Conservation (phyloP, 1,139 yeast species). For the Pneumocystis carinii region DNA sequence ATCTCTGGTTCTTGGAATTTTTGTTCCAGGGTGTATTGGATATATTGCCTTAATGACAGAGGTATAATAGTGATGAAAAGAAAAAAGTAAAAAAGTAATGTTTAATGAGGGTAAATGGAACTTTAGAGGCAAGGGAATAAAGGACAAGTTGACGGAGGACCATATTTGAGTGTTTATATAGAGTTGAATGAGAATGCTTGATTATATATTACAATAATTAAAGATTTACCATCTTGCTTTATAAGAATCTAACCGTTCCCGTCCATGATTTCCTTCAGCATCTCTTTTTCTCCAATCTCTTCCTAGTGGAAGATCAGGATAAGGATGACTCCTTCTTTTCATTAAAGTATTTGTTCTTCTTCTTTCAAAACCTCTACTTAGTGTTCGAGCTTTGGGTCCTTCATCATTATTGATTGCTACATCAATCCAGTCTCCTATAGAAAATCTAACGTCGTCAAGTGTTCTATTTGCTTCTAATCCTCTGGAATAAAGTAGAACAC, state of each 20-base stretch:
- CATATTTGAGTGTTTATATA: no score
- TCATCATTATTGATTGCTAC: not conserved
- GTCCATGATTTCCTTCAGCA: not conserved
- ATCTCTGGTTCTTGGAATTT: not conserved
- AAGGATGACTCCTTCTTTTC: not conserved
- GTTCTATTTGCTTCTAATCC: not conserved
- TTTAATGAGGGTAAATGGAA: not conserved
- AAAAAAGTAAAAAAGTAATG: not conserved
- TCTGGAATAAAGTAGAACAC: not conserved
- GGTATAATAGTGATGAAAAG: not conserved
- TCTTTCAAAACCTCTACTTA: not conserved
- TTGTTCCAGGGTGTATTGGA: not conserved
- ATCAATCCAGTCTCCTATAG: conserved; percentile 1
- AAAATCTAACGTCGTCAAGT: not conserved
- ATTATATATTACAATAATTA: not conserved
- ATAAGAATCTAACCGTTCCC: not conserved
- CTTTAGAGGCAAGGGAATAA: not conserved
- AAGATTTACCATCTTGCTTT: not conserved
- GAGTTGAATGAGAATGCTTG: no score
- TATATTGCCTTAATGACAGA: not conserved
- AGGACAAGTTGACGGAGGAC: not conserved
- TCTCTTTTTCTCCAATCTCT: not conserved
- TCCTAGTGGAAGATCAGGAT: not conserved
- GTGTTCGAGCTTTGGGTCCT: not conserved
- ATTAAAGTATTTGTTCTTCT: not conserved